phyloP scores from a whole-genome alignment of 305 asterid species.

The Fraxinus nigra region DNA sequence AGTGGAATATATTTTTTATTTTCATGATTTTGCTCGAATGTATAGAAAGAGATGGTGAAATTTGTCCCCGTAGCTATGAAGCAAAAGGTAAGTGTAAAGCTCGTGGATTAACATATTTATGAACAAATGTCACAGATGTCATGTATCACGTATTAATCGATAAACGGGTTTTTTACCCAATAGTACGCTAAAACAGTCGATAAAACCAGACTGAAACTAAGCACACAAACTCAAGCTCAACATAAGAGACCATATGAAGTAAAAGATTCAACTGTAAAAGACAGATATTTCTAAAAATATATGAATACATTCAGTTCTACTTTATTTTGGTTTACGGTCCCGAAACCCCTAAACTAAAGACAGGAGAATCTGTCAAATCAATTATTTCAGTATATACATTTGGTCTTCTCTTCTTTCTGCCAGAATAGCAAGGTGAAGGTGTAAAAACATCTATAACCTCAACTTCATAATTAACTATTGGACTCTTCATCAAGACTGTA shows the following conservation, averaged over 20 bases:
- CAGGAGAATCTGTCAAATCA: constrained; percentile 80
- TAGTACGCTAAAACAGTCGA: background rate
- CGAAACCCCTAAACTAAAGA: constrained; percentile 25
- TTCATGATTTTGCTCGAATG: background rate
- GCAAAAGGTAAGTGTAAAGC: background rate
- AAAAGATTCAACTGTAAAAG: background rate
- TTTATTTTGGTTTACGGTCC: background rate
- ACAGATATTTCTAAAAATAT: background rate
- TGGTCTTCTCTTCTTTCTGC: constrained; percentile 51
- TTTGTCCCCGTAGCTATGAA: background rate
- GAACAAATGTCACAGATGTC: background rate
- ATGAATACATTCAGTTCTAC: background rate
- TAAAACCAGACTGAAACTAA: background rate
- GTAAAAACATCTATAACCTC: constrained; percentile 68
- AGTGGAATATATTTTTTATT: background rate
- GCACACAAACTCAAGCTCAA: background rate
- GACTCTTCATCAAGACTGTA: constrained; percentile 18
- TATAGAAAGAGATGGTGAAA: background rate
- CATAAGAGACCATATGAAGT: background rate
- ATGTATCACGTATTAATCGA: background rate
- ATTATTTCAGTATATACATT: constrained; percentile 52
- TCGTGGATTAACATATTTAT: background rate
- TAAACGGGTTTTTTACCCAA: background rate
- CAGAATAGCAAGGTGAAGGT: constrained; percentile 57
- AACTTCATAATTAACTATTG: constrained; percentile 23